These are phyloP conservation scores for Raddia distichophylla DNA, from an alignment of 176 grass and related monocot species.

Conservation along the genomic window DNA sequence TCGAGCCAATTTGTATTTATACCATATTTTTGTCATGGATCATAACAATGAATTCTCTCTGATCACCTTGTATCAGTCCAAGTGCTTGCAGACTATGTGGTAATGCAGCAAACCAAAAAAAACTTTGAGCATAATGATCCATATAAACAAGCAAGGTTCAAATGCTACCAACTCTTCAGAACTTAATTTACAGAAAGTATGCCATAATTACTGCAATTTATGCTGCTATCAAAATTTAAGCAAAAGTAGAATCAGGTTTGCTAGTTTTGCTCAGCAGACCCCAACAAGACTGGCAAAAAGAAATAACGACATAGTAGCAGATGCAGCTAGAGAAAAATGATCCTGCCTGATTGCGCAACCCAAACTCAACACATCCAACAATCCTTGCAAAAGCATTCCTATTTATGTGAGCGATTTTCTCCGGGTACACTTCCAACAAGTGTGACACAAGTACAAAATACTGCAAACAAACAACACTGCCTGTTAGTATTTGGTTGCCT, in stretches of 20 bases:
- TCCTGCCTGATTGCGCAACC: conserved; percentile 79
- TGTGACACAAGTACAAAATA: conserved; percentile 94
- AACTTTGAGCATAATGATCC: conserved; percentile 6
- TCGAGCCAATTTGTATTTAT: not conserved
- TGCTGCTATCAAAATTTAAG: conserved; percentile 8
- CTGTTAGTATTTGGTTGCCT: conserved; percentile 38
- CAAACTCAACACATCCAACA: conserved; percentile 79
- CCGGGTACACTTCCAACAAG: conserved; percentile 96
- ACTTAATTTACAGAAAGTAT: not conserved
- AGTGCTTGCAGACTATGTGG: not conserved
- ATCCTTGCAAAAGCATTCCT: conserved; percentile 86
- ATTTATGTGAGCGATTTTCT: conserved; percentile 92
- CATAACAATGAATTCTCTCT: not conserved
- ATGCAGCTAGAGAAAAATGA: conserved; percentile 20
- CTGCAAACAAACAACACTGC: conserved; percentile 51
- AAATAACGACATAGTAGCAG: not conserved
- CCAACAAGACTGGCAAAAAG: conserved; percentile 22
- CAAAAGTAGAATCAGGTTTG: conserved; percentile 19
- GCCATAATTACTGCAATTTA: conserved; percentile 8
- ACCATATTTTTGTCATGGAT: conserved; percentile 20
- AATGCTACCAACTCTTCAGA: not conserved
- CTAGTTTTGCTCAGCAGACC: not conserved
- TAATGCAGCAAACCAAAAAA: not conserved
- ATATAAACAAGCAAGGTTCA: conserved; percentile 27
- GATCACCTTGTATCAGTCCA: conserved; percentile 20